These are phyloP conservation scores for Ogataea pilisensis DNA, from an alignment of 805 yeast species.

Conservation along the genomic window DNA sequence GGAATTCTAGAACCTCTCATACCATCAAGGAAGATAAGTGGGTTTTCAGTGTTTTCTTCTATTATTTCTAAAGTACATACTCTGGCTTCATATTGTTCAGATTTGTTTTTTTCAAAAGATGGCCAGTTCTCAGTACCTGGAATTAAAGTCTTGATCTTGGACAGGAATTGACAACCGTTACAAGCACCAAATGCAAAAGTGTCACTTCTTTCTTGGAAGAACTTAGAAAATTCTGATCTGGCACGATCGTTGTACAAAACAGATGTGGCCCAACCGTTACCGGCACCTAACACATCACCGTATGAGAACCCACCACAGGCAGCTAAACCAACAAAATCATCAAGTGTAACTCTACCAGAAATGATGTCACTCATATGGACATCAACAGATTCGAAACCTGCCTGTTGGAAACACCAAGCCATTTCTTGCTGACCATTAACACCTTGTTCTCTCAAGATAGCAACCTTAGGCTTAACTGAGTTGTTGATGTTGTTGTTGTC, in stretches of 20 bases:
- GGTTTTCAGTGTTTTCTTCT: constrained; percentile 45
- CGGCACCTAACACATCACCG: constrained; percentile 98
- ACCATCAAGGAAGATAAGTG: constrained; percentile 71
- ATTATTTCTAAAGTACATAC: constrained; percentile 81
- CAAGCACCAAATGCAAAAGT: constrained; percentile 98
- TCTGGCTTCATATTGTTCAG: constrained; percentile 97
- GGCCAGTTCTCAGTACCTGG: constrained; percentile 98
- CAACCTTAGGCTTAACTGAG: constrained; percentile 74
- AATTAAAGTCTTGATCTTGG: constrained; percentile 77
- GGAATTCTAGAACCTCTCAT: constrained; percentile 95
- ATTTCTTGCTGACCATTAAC: constrained; percentile 97
- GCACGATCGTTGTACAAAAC: constrained; percentile 79
- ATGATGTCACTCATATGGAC: constrained; percentile 95
- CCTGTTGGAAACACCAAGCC: constrained; percentile 95
- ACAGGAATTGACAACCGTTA: constrained; percentile 96
- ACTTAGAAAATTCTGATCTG: constrained; percentile 68
- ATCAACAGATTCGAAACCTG: constrained; percentile 92
- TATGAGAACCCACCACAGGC: constrained; percentile 99
- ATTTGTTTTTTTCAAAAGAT: constrained; percentile 79
- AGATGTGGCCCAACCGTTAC: constrained; percentile 98
- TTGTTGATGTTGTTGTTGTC: constrained; percentile 30
- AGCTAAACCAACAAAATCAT: constrained; percentile 85
- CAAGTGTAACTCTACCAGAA: constrained; percentile 64
- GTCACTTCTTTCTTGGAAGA: constrained; percentile 82
- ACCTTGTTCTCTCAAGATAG: constrained; percentile 96